Base-by-base conservation (phyloP, 495 filamentous ascomycete genomes). In the Friedmanniomyces endolithicus region DNA sequence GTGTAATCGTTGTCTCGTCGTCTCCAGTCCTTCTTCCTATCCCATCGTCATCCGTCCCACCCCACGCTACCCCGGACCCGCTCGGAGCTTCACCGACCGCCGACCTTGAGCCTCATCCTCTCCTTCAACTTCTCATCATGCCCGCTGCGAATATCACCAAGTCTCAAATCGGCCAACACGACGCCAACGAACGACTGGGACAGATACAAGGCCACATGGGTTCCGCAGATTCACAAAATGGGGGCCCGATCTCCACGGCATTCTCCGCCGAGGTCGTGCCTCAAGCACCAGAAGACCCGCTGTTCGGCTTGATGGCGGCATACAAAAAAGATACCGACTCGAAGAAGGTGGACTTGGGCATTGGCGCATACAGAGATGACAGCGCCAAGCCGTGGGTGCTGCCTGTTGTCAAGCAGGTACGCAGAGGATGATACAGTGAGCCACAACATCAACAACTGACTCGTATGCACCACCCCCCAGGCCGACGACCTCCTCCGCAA, bases 341-440 rank as follows among this genome's bases (percentile, higher is more conserved):
- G 50, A 81, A 86, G 66, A 99, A 99, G 72, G 84, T 99, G 40
- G 92, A 99, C 75, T 69, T 97, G 61, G 90, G 92, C 53, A 90
- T 97, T 74, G 92, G 92, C 62, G 94, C 94, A 56, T 97, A 99
- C 69, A 79, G 92, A 65, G 94, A 95, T 57, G 74, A 99, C 70
- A 83, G 94, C 67, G 89, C 88, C 48, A 96, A 96, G 72, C 94
- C 92, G n/a, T 98, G 94, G 94, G 79, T 98, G 52, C 73, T 98
- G 48, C 90, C 94, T 0, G 94, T 97, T 12, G 90, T 98, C 49
- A 92, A 87, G 71, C 90, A 92, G 84, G 90, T 95, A 71, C 54
- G 70, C 65, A 50, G 7, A n/a, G n/a, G n/a, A n/a, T n/a, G n/a
- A n/a, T n/a, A n/a, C n/a, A n/a, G 24, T 6, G 37, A 9, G 27